phyloP scores from a whole-genome alignment of 2,329 filamentous ascomycete genomes.

The Hypoxylon rubiginosum region DNA sequence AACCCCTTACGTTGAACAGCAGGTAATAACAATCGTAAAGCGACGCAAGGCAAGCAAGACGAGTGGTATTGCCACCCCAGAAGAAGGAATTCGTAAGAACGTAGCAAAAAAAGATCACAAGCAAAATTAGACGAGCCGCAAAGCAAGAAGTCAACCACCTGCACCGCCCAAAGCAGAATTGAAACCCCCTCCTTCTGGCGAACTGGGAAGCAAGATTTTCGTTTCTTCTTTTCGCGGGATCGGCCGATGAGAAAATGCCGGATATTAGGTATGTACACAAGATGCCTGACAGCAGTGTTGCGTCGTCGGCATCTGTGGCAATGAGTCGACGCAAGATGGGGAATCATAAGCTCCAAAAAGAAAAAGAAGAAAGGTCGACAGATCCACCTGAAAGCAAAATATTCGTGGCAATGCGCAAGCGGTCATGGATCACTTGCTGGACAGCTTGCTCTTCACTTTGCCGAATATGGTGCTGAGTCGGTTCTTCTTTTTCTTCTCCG shows the following conservation, averaged over 20 bases:
- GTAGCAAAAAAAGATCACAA: slow-evolving; percentile 16
- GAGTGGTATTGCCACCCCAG: slow-evolving; percentile 8
- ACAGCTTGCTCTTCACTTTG: slow-evolving; percentile 66
- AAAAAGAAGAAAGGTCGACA: slow-evolving; percentile 39
- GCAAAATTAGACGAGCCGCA: not conserved
- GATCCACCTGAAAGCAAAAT: slow-evolving; percentile 26
- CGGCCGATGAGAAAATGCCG: slow-evolving; percentile 29
- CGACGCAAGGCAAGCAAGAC: slow-evolving; percentile 16
- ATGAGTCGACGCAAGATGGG: slow-evolving; percentile 49
- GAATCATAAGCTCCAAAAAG: slow-evolving; percentile 49
- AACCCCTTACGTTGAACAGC: slow-evolving; percentile 17
- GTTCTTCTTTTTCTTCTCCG: slow-evolving; percentile 76
- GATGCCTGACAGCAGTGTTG: slow-evolving; percentile 39
- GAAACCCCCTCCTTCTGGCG: slow-evolving; percentile 1
- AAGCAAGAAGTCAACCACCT: slow-evolving; percentile 22
- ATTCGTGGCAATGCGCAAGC: slow-evolving; percentile 33
- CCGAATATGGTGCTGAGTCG: slow-evolving; percentile 73
- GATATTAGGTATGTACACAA: slow-evolving; percentile 48
- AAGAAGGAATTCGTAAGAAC: slow-evolving; percentile 19
- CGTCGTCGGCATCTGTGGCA: slow-evolving; percentile 40
- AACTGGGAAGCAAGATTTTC: slow-evolving; percentile 8
- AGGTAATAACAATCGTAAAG: slow-evolving; percentile 22
- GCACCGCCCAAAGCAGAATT: slow-evolving; percentile 23
- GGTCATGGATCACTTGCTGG: slow-evolving; percentile 49
- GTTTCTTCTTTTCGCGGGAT: slow-evolving; percentile 7